A percentile compares a stretch with the other conserved stretches of the same genome.
Conservation (phyloP, 2,329 filamentous ascomycete species). For the Tolypocladium tropicale region DNA sequence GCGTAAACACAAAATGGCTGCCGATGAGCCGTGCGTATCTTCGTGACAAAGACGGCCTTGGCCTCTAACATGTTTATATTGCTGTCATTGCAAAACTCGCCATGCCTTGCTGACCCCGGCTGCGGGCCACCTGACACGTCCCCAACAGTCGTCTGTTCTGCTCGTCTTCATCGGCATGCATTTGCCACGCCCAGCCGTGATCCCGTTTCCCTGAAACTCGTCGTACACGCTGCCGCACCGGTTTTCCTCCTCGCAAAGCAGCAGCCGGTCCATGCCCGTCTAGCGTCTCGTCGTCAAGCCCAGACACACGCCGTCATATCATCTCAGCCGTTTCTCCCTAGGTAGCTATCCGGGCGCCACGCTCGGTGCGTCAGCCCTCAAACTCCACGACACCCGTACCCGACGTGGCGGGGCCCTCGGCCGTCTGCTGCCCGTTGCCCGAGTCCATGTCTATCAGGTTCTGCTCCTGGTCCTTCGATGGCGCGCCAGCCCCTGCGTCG, state of each 20-base stretch:
- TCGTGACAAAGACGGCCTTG: neutral
- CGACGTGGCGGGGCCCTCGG: conserved; percentile 16
- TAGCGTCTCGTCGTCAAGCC: neutral
- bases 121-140: neutral
- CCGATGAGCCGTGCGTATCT: neutral
- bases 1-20: neutral
- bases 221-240: neutral
- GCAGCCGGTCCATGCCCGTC: neutral
- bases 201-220: neutral
- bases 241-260: too few species aligned
- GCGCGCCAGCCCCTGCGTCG: conserved; percentile 55
- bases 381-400: conserved; percentile 31
- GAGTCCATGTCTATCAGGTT: conserved; percentile 23
- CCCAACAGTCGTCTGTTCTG: neutral
- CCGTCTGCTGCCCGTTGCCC: conserved; percentile 13
- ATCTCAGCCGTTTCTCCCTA: neutral
- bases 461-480: conserved; percentile 18
- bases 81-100: neutral
- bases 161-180: neutral
- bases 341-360: neutral
- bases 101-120: neutral
- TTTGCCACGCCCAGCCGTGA: too few species aligned
- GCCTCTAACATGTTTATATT: neutral
- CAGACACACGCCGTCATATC: neutral
- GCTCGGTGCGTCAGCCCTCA: conserved; percentile 20